phyloP scores from a whole-genome alignment of 2,329 filamentous ascomycete genomes.

The Plectosphaerella cucumerina region DNA sequence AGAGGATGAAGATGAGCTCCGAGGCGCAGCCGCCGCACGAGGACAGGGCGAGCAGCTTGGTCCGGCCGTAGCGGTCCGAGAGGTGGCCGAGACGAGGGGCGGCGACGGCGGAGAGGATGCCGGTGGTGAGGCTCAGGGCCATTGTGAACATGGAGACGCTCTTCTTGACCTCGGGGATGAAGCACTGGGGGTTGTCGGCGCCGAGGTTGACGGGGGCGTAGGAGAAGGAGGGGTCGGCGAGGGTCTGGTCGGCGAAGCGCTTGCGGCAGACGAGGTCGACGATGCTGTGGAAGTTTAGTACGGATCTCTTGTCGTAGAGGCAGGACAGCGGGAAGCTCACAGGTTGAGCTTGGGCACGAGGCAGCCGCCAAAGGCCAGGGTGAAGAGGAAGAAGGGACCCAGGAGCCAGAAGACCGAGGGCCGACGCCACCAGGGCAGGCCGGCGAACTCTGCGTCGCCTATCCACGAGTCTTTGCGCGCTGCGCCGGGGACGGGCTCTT shows the following conservation, averaged over 20 bases:
- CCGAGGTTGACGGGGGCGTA: constrained; percentile 64
- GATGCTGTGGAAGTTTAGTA: constrained; percentile 44
- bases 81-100: constrained; percentile 79
- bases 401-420: constrained; percentile 79
- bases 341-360: constrained; percentile 85
- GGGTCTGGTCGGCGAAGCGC: constrained; percentile 68
- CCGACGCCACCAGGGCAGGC: constrained; percentile 56
- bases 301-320: not conserved
- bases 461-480: constrained; percentile 35
- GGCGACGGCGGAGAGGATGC: constrained; percentile 73
- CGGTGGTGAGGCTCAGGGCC: constrained; percentile 68
- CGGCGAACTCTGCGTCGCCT: constrained; percentile 53
- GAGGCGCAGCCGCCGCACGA: constrained; percentile 69
- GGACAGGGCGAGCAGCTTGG: constrained; percentile 66
- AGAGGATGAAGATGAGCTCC: constrained; percentile 74
- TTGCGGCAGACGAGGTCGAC: constrained; percentile 77
- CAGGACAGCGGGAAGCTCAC: constrained; percentile 29
- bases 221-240: constrained; percentile 53
- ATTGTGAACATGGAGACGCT: constrained; percentile 75
- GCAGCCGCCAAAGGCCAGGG: constrained; percentile 79
- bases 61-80: constrained; percentile 83
- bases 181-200: constrained; percentile 73
- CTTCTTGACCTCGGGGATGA: constrained; percentile 72
- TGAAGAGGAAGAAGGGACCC: constrained; percentile 74
- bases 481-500: constrained; percentile 6